phyloP scores from a whole-genome alignment of 1,284 basidiomycete species.

The Cystobasidium pallidum region DNA sequence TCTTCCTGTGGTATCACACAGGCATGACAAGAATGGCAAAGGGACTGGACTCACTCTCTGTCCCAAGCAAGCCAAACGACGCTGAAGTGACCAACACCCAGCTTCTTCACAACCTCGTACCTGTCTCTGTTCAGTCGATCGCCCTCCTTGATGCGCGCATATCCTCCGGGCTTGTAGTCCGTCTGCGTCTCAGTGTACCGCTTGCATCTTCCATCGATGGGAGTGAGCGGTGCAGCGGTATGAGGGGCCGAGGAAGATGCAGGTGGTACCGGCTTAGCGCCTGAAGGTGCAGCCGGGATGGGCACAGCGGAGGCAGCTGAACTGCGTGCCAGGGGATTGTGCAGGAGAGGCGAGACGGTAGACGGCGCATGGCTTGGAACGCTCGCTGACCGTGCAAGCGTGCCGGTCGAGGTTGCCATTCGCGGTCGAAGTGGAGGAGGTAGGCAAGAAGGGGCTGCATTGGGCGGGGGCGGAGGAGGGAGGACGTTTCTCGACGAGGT shows the following conservation, averaged over 20 bases:
- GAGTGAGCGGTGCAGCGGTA: background rate
- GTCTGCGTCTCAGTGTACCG: slow-evolving; percentile 19
- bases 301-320: too few species aligned
- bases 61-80: slow-evolving; percentile 40
- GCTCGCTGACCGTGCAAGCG: background rate
- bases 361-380: too few species aligned
- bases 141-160: slow-evolving; percentile 26
- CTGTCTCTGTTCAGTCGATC: slow-evolving; percentile 21
- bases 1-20: background rate
- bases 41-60: slow-evolving; percentile 36
- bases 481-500: background rate
- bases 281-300: background rate
- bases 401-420: background rate
- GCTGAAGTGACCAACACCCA: slow-evolving; percentile 39
- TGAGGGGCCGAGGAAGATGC: background rate
- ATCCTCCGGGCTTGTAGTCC: slow-evolving; percentile 34
- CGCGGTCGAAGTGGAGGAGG: background rate
- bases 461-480: background rate
- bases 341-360: too few species aligned
- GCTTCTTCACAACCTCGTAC: slow-evolving; percentile 34
- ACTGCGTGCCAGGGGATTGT: too few species aligned
- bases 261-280: background rate
- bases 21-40: background rate
- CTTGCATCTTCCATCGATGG: slow-evolving; percentile 24
- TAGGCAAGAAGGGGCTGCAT: background rate